Evolutionary conservation across 208 protist genomes (phyloP), one percentile per base, ranked within the genome.

Genomic region (Herpetomonas tarakana): DNA sequence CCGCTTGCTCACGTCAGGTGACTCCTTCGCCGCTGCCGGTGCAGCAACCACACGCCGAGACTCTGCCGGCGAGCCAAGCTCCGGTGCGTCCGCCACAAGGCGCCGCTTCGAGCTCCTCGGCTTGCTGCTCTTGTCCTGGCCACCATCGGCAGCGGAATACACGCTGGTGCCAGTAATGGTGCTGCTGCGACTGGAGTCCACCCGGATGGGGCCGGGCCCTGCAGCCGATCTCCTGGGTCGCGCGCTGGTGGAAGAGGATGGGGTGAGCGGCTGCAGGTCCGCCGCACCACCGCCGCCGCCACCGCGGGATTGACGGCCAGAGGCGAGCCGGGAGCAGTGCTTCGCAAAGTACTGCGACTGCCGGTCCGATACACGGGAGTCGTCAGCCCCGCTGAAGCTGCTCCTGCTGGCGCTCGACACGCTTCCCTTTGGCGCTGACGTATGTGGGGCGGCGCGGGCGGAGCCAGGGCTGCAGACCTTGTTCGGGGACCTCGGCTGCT

Each of bases 331-430:
- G 14, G 70, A 61, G 31, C 70, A 76, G 65, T 76, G 70, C 52
- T 76, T 76, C 46, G 65, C 22, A 44, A 80, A 62, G 41, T 68
- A 74, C 31, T 74, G 62, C 38, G 70, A 58, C 55, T 80, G 74
- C 6, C 74, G 74, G 7, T 12, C 44, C 22, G 65, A 65, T 28
- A 72, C 59, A 18, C 60, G 39, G 3, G 45, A 52, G 18, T 19
- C 56, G 19, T 31, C 27, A 27, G 52, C 44, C 41, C 58, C 45
- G 54, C 65, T 9, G 52, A 51, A 24, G 66, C 52, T 19, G 53
- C 62, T 12, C 27, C 45, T 2, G 51, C 3, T 24, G 16, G 19
- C 9, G 26, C 26, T 35, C 39, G 58, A 49, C 55, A 68, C 9
- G 35, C 14, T 41, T 6, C 35, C 35, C 35, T 41, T 41, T 41